Evolutionary conservation across 129 eudicot genomes (phyloP).

Genomic region (Artemisia annua): DNA sequence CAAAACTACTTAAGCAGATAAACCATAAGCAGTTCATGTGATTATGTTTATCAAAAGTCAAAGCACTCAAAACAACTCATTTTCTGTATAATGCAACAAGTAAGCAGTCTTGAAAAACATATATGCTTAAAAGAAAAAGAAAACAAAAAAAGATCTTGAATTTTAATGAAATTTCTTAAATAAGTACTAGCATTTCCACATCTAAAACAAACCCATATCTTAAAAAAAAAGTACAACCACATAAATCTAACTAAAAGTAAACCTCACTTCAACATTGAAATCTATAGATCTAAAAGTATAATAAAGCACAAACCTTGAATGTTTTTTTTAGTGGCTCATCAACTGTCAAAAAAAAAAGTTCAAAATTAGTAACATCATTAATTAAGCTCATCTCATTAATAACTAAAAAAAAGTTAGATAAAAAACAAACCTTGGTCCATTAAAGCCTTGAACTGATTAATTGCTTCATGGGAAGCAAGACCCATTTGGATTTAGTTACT

Average conservation of each 20-base stretch:
- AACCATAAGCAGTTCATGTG: no score
- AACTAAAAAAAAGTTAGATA: not conserved
- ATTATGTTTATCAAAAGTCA: no score
- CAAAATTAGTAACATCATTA: constrained; percentile 16
- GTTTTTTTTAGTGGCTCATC: constrained; percentile 66
- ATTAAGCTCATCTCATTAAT: not conserved
- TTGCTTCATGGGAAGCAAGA: constrained; percentile 61
- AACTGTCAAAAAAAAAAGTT: constrained; percentile 50
- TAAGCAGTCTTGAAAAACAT: no score
- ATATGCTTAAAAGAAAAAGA: no score
- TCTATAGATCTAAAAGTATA: constrained; percentile 33
- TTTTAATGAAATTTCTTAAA: no score
- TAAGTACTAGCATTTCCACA: no score
- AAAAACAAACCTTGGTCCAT: constrained; percentile 67
- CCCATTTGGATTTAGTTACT: constrained; percentile 42
- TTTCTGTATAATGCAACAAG: no score
- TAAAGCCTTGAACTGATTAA: constrained; percentile 52
- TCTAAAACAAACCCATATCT: not conserved
- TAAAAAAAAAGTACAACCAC: not conserved
- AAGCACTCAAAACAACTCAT: no score
- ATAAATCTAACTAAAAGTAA: constrained; percentile 6
- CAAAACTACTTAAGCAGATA: constrained; percentile 15
- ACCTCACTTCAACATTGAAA: constrained; percentile 14
- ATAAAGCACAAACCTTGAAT: constrained; percentile 53
- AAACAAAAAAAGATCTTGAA: no score